Evolutionary conservation across 2,329 filamentous ascomycete genomes (phyloP).

Genomic region (Davidsoniella eucalypti): DNA sequence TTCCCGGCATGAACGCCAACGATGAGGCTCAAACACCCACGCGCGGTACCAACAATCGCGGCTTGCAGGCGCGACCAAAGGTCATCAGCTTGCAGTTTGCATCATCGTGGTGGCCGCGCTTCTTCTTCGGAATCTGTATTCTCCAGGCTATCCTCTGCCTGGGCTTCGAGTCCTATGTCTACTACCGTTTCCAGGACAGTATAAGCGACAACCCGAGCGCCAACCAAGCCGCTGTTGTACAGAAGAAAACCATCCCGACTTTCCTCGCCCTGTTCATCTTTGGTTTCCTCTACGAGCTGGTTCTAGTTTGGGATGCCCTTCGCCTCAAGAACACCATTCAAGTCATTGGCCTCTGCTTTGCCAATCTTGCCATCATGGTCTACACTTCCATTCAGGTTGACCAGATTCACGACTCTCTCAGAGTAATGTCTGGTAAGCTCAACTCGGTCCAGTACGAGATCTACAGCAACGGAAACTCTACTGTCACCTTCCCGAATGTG

Average conservation of each 20-base stretch:
- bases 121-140: constrained; percentile 59
- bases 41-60: not conserved
- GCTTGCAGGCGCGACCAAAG: constrained; percentile 4
- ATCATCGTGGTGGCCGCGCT: constrained; percentile 73
- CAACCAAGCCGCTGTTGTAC: constrained; percentile 24
- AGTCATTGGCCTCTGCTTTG: constrained; percentile 83
- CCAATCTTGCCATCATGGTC: constrained; percentile 79
- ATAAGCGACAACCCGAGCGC: constrained; percentile 25
- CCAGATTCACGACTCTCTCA: constrained; percentile 65
- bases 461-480: not conserved
- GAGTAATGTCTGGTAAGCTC: constrained; percentile 9
- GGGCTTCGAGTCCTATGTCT: constrained; percentile 83
- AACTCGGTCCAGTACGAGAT: constrained; percentile 4
- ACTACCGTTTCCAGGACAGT: constrained; percentile 64
- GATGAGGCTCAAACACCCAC: not conserved
- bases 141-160: constrained; percentile 68
- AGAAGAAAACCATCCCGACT: constrained; percentile 66
- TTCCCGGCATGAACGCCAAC: constrained; percentile 7
- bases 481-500: constrained; percentile 14
- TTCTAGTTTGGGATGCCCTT: constrained; percentile 84
- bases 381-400: constrained; percentile 89
- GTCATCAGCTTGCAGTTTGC: constrained; percentile 47
- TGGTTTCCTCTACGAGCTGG: constrained; percentile 80
- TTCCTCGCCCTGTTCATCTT: constrained; percentile 96
- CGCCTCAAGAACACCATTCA: constrained; percentile 97